These are phyloP conservation scores for Echium plantagineum DNA, from an alignment of 257 asterid species.

Conservation along the genomic window DNA sequence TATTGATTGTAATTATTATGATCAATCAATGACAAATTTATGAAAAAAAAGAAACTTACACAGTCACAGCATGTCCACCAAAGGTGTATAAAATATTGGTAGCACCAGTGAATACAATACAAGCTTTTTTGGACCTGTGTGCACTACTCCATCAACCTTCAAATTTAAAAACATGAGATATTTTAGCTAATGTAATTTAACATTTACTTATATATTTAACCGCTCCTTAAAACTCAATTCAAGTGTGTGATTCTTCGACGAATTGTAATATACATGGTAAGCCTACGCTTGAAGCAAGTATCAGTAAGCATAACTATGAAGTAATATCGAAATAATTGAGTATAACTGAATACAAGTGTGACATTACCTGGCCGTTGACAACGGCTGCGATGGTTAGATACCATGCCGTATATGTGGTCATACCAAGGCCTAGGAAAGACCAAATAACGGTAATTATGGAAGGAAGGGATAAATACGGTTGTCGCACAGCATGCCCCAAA, in stretches of 20 bases:
- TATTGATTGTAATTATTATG: neutral
- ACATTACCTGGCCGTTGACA: constrained; percentile 73
- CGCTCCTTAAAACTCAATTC: too few relatives aligned
- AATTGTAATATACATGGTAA: too few relatives aligned
- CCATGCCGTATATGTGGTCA: constrained; percentile 99
- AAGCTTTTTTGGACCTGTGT: constrained; percentile 62
- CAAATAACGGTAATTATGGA: constrained; percentile 90
- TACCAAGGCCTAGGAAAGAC: constrained; percentile 93
- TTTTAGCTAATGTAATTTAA: too few relatives aligned
- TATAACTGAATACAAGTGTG: too few relatives aligned
- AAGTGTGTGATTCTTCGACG: too few relatives aligned
- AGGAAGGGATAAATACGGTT: constrained; percentile 88
- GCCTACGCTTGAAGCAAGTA: too few relatives aligned
- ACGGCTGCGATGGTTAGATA: constrained; percentile 67
- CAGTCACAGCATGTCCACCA: constrained; percentile 99
- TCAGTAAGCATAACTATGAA: too few relatives aligned
- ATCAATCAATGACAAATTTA: neutral
- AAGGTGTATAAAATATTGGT: constrained; percentile 89
- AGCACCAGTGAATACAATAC: constrained; percentile 92
- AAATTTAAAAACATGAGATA: neutral
- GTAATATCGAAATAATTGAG: too few relatives aligned
- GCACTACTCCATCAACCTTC: constrained; percentile 62
- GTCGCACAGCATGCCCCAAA: constrained; percentile 99
- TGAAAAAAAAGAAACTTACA: constrained; percentile 33
- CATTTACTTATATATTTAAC: too few relatives aligned